Percentiles rank a stretch among this genome's conserved stretches.
Evolutionary conservation across 345 rosid species (phyloP).

Genomic region (Syzygium jambos): DNA sequence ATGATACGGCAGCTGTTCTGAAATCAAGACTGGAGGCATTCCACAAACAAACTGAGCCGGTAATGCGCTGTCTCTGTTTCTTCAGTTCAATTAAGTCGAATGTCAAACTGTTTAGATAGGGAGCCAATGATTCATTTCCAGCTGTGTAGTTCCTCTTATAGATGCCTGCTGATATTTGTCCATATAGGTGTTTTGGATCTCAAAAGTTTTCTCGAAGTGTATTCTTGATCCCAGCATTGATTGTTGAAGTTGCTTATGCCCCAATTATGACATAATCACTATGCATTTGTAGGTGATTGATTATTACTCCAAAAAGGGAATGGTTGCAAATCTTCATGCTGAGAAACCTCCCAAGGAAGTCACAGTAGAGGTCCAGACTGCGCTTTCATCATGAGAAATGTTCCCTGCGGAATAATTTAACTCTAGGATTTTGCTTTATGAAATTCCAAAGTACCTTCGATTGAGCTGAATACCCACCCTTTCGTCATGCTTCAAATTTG

Average conservation of each 20-base stretch:
- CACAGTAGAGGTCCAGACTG: slow-evolving; percentile 64
- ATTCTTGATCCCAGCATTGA: background rate
- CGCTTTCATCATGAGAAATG: slow-evolving; percentile 27
- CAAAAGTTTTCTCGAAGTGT: background rate
- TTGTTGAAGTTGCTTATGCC: background rate
- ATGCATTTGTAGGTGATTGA: slow-evolving; percentile 51
- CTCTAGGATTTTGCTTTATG: slow-evolving; percentile 1
- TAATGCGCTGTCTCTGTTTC: slow-evolving; percentile 9
- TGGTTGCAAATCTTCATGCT: slow-evolving; percentile 69
- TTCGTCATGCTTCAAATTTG: background rate
- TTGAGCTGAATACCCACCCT: background rate
- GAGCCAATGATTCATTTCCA: background rate
- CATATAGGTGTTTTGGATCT: background rate
- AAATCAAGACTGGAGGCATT: slow-evolving; percentile 86
- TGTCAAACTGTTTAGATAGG: background rate
- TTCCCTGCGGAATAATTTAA: background rate
- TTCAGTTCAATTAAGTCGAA: background rate
- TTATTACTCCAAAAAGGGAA: slow-evolving; percentile 68
- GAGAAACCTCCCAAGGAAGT: slow-evolving; percentile 83
- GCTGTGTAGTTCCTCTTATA: background rate
- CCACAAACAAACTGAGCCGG: slow-evolving; percentile 94
- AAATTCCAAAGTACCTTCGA: background rate
- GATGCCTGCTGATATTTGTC: background rate
- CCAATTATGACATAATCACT: background rate
- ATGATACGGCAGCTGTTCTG: slow-evolving; percentile 90